These are phyloP conservation scores for Ilyonectria sp. DNA, from an alignment of 2,329 filamentous ascomycete genomes.

Conservation along the genomic window DNA sequence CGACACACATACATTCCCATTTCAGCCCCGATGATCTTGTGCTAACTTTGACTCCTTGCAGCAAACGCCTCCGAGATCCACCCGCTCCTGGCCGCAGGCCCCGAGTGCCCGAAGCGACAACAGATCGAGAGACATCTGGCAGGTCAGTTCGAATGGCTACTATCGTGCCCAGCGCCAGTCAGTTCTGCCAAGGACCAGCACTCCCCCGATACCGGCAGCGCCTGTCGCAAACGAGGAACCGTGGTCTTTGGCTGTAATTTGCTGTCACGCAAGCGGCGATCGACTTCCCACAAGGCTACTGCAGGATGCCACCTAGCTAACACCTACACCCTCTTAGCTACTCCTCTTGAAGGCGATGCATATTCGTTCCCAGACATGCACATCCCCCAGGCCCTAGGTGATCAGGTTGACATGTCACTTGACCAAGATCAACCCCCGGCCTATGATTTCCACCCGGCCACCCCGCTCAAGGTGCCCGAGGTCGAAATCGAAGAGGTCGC, in stretches of 20 bases:
- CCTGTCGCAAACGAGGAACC: conserved; percentile 38
- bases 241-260: conserved; percentile 69
- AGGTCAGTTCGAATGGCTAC: conserved; percentile 67
- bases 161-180: conserved; percentile 56
- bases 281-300: conserved; percentile 40
- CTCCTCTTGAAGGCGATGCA: conserved; percentile 54
- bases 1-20: neutral
- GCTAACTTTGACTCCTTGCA: conserved; percentile 37
- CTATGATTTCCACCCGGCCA: conserved; percentile 39
- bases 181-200: conserved; percentile 41
- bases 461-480: conserved; percentile 50
- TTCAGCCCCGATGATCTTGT: conserved; percentile 1
- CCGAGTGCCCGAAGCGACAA: conserved; percentile 45
- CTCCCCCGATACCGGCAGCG: conserved; percentile 30
- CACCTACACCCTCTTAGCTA: conserved; percentile 65
- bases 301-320: conserved; percentile 48
- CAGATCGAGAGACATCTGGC: conserved; percentile 61
- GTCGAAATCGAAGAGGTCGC: conserved; percentile 46
- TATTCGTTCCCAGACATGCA: conserved; percentile 38
- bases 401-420: conserved; percentile 44
- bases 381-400: conserved; percentile 25
- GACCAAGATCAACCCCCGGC: conserved; percentile 44
- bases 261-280: conserved; percentile 55
- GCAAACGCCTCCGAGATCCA: conserved; percentile 34
- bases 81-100: conserved; percentile 46